phyloP scores from a whole-genome alignment of 495 filamentous ascomycete species.

The Podospora australis region DNA sequence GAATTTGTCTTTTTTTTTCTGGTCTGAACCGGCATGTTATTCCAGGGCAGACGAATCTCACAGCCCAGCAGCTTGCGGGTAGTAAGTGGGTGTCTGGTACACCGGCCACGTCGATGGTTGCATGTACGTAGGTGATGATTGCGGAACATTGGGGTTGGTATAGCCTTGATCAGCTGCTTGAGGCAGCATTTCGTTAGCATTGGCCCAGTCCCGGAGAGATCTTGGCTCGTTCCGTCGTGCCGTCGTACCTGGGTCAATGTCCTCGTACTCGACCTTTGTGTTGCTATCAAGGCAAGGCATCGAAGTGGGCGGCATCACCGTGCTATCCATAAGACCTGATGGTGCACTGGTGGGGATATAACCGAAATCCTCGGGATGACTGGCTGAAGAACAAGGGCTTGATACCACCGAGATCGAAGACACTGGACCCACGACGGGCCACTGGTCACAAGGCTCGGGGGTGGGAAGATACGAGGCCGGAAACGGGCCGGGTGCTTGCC shows the following conservation, averaged over 20 bases:
- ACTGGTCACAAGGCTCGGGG: constrained; percentile 29
- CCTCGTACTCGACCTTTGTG: constrained; percentile 18
- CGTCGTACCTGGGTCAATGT: constrained; percentile 18
- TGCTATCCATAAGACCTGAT: constrained; percentile 28
- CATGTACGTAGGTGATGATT: constrained; percentile 1
- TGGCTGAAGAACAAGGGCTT: constrained; percentile 37
- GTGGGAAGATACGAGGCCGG: constrained; percentile 28
- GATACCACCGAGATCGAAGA: constrained; percentile 28
- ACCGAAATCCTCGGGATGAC: constrained; percentile 32
- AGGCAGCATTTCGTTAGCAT: constrained; percentile 1
- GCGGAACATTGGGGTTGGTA: background rate
- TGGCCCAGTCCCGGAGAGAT: background rate
- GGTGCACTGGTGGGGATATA: constrained; percentile 36
- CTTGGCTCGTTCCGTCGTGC: background rate
- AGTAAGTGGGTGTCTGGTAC: constrained; percentile 2
- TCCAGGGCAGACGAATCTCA: too few species aligned
- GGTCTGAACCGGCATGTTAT: too few species aligned
- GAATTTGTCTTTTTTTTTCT: too few species aligned
- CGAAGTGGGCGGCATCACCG: constrained; percentile 19
- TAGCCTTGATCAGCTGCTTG: constrained; percentile 5
- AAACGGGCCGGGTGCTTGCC: constrained; percentile 9
- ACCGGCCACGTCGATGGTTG: background rate
- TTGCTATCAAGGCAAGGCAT: constrained; percentile 10
- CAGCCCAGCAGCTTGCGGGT: constrained; percentile 1
- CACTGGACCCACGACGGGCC: constrained; percentile 17